Conservation (phyloP, 768 basidiomycete species). For the Tricholoma matsutake region DNA sequence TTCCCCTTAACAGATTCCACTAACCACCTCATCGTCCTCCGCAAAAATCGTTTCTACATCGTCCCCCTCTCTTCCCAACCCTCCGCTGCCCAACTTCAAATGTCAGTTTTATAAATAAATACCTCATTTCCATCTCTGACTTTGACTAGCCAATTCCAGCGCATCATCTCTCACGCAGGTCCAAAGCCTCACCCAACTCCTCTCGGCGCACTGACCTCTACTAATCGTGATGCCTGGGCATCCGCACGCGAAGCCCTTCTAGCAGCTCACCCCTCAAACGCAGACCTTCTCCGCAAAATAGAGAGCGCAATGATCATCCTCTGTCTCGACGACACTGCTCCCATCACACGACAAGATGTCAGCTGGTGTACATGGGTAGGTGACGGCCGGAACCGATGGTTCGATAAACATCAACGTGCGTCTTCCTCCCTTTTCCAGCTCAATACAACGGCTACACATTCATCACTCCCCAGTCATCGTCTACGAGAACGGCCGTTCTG, state of each 20-base stretch:
- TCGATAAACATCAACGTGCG: constrained; percentile 94
- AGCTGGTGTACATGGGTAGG: constrained; percentile 88
- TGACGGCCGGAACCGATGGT: constrained; percentile 88
- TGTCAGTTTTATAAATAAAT: constrained; percentile 31
- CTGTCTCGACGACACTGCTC: constrained; percentile 78
- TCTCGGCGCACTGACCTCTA: constrained; percentile 82
- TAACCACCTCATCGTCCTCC: constrained; percentile 87
- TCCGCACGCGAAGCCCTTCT: constrained; percentile 66
- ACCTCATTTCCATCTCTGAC: background rate
- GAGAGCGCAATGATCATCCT: constrained; percentile 89
- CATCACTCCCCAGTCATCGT: constrained; percentile 68
- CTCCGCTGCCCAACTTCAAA: constrained; percentile 79
- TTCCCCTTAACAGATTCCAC: constrained; percentile 64
- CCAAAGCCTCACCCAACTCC: constrained; percentile 37
- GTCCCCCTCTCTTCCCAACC: constrained; percentile 49
- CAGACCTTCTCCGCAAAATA: constrained; percentile 66
- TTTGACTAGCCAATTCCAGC: constrained; percentile 54
- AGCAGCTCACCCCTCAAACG: constrained; percentile 51
- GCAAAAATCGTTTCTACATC: constrained; percentile 89
- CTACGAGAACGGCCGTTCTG: constrained; percentile 91
- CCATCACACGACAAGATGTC: constrained; percentile 77
- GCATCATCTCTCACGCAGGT: constrained; percentile 65
- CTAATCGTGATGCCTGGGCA: constrained; percentile 89
- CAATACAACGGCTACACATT: background rate
- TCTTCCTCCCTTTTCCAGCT: constrained; percentile 11